Base-by-base conservation (phyloP, 2,329 filamentous ascomycete species). In the Parafenestella ontariensis region DNA sequence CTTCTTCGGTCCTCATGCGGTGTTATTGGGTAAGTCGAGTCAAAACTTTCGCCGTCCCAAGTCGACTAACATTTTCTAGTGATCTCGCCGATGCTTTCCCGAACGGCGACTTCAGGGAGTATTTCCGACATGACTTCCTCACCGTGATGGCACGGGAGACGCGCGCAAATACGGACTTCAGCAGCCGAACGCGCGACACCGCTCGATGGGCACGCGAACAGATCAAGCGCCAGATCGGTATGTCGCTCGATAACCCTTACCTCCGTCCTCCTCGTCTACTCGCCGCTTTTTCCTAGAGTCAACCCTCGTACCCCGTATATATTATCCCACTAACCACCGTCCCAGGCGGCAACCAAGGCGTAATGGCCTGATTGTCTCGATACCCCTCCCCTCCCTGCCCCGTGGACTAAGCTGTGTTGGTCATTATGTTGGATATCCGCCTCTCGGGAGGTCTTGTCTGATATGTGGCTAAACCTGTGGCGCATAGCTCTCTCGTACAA, bases 171-270 rank as follows among this genome's bases (percentile, higher is more conserved):
- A 89, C 91, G 66, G 93, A 98, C 42, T 97, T 91, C 81, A 85
- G 88, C 66, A 72, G 85, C 24, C 90, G 93, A 60, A 99, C 95
- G 3, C 89, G 95, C 63, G 92, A 97, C 64, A 98, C 95, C 42
- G 95, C 95, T 73, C 90, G 94, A 69, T 99, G 95, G 95, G 93
- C 95, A 60, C 89, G 94, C 57, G 95, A 98, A 79, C 92, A 97
- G 76, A 93, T 98, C 76, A 98, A 97, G 85, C 90, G 92, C 69
- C 95, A 99, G 78, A 79, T 88, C 47, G 76, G 76, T 78, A 71
- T 36, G 74, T 70, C 51, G 43, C 18, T 51, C 40, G 49, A 44
- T 49, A 60, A 64, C 29, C 51, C 52, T 46, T 56, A 51, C 24
- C 54, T 61, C 37, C 45, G 49, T 41, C 50, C 49, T 20, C 34